A percentile compares a stretch with the other conserved stretches of the same genome.
Evolutionary conservation across 805 yeast genomes (phyloP).

Genomic region (Grigorovia jiainica): DNA sequence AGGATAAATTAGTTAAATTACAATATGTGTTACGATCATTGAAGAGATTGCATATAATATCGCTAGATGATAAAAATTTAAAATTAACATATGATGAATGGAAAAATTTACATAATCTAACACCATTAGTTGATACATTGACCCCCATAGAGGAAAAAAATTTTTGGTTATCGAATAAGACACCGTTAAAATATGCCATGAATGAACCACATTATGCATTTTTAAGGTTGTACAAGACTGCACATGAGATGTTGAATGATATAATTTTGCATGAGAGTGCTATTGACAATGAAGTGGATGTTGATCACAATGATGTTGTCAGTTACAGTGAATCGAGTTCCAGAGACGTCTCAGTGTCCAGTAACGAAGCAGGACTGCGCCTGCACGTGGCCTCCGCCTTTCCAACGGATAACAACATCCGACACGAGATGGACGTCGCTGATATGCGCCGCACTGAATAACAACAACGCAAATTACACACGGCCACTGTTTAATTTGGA

Average conservation of each 20-base stretch:
- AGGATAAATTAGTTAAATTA: constrained; percentile 7
- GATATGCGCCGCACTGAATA: too few relatives aligned
- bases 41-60: constrained; percentile 15
- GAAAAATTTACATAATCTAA: constrained; percentile 8
- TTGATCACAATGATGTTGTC: neutral
- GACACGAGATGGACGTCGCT: too few relatives aligned
- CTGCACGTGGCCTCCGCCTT: too few relatives aligned
- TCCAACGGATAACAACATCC: too few relatives aligned
- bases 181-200: constrained; percentile 64
- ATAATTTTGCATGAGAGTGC: constrained; percentile 5
- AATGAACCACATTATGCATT: constrained; percentile 58
- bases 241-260: constrained; percentile 9
- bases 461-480: too few relatives aligned
- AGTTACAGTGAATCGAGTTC: neutral
- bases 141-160: constrained; percentile 19
- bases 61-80: constrained; percentile 11
- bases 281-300: constrained; percentile 3
- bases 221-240: constrained; percentile 26
- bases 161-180: constrained; percentile 53
- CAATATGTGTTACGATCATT: constrained; percentile 9
- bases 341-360: too few relatives aligned
- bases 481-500: too few relatives aligned
- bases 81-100: constrained; percentile 20
- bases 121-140: neutral
- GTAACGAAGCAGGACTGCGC: too few relatives aligned